These are phyloP conservation scores for Onygena corvina DNA, from an alignment of 2,329 filamentous ascomycete species.

Conservation along the genomic window DNA sequence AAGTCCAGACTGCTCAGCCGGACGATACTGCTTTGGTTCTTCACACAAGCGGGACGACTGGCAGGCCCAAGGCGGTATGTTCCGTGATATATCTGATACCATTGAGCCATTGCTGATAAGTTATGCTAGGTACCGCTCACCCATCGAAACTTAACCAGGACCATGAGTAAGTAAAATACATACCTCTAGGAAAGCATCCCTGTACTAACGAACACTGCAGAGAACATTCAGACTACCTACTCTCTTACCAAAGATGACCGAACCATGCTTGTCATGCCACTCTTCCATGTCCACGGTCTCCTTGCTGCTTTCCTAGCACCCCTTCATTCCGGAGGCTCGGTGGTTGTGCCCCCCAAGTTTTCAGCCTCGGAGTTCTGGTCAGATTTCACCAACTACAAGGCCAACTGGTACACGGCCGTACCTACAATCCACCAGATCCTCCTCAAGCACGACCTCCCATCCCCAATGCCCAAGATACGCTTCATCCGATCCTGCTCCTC, in stretches of 20 bases:
- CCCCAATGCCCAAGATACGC: conserved; percentile 58
- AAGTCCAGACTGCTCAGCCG: conserved; percentile 48
- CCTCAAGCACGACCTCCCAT: conserved; percentile 58
- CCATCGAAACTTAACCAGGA: conserved; percentile 66
- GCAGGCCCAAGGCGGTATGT: conserved; percentile 66
- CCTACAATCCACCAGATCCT: conserved; percentile 86
- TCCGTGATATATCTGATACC: not conserved
- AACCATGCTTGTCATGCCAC: conserved; percentile 78
- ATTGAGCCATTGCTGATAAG: not conserved
- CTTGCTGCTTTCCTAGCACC: conserved; percentile 71
- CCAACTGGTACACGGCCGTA: conserved; percentile 90
- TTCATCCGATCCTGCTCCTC: conserved; percentile 84
- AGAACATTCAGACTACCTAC: conserved; percentile 70
- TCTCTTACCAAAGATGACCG: conserved; percentile 57
- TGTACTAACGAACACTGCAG: conserved; percentile 25
- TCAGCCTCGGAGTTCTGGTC: conserved; percentile 73
- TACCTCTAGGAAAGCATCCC: not conserved
- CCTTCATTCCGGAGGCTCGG: conserved; percentile 61
- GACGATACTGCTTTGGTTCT: conserved; percentile 71
- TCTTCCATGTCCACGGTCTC: conserved; percentile 85
- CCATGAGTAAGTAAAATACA: conserved; percentile 51
- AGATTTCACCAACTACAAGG: conserved; percentile 59
- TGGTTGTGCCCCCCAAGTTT: conserved; percentile 67
- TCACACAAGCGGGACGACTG: conserved; percentile 76
- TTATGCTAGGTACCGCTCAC: conserved; percentile 55